Evolutionary conservation across 1,284 basidiomycete genomes (phyloP).

Genomic region (Jaminaea rosea): DNA sequence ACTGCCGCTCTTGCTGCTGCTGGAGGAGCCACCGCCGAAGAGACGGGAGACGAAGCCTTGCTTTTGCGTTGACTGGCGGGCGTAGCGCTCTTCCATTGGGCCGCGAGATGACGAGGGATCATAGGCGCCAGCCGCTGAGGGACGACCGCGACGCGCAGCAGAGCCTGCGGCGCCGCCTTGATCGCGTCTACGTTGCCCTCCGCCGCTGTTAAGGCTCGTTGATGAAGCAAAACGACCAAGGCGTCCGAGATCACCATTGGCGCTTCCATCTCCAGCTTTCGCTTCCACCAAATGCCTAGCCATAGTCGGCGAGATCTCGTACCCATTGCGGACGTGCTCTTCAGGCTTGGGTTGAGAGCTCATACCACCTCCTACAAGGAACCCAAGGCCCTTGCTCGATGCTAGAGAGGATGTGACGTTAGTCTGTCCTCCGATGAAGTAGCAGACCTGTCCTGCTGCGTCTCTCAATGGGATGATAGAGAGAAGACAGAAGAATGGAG

Average conservation of each 20-base stretch:
- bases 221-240: too few relatives aligned
- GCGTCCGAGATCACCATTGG: too few relatives aligned
- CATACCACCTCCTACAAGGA: conserved; percentile 8
- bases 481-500: conserved; percentile 32
- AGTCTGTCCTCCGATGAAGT: conserved; percentile 23
- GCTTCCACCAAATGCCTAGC: conserved; percentile 2
- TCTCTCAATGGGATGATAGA: conserved; percentile 33
- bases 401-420: conserved; percentile 12
- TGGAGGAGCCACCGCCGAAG: too few relatives aligned
- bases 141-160: too few relatives aligned
- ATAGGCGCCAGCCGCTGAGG: not conserved
- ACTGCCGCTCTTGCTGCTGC: too few relatives aligned
- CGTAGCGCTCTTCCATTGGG: not conserved
- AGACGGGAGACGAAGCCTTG: too few relatives aligned
- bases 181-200: too few relatives aligned
- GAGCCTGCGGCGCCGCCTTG: too few relatives aligned
- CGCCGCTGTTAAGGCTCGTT: too few relatives aligned
- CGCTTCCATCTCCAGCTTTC: too few relatives aligned
- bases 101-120: not conserved
- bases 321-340: conserved; percentile 4
- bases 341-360: not conserved
- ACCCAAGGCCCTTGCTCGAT: conserved; percentile 7
- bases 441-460: conserved; percentile 19
- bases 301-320: conserved; percentile 6
- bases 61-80: too few relatives aligned